Percentiles rank a stretch among this genome's conserved stretches.
Evolutionary conservation across 805 yeast species (phyloP).

Genomic region (Ascoidea tarda): DNA sequence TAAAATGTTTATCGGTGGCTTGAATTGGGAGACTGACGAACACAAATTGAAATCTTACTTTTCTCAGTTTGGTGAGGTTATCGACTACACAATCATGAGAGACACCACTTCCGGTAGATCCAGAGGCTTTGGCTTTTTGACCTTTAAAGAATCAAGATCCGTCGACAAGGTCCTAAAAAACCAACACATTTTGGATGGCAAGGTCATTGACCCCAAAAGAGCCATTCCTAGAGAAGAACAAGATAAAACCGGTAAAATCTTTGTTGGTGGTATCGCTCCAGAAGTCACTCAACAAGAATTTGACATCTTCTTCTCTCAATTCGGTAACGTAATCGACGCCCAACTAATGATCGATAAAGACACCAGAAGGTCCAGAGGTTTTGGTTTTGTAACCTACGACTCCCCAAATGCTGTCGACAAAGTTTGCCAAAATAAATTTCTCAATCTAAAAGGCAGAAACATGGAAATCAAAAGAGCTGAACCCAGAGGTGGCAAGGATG

Average conservation of each 20-base stretch:
- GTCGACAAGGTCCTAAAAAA: conserved; percentile 79
- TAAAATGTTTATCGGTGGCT: conserved; percentile 92
- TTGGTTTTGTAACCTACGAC: conserved; percentile 93
- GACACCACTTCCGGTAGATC: conserved; percentile 79
- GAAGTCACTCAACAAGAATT: conserved; percentile 88
- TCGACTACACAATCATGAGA: conserved; percentile 86
- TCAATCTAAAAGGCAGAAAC: conserved; percentile 73
- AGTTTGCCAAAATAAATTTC: conserved; percentile 68
- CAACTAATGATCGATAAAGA: conserved; percentile 96
- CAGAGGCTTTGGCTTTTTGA: conserved; percentile 89
- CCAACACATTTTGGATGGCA: conserved; percentile 87
- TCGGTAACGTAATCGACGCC: conserved; percentile 87
- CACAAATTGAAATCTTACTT: conserved; percentile 74
- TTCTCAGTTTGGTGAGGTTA: conserved; percentile 75
- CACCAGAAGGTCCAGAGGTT: conserved; percentile 93
- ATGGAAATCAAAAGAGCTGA: conserved; percentile 80
- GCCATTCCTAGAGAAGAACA: conserved; percentile 97
- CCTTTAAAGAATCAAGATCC: conserved; percentile 67
- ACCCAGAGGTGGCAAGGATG: conserved; percentile 56
- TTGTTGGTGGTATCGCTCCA: conserved; percentile 93
- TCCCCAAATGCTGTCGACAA: conserved; percentile 88
- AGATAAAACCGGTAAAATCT: conserved; percentile 90
- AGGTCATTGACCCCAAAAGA: conserved; percentile 92
- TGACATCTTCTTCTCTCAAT: conserved; percentile 71
- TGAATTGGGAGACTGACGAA: conserved; percentile 96